Base-by-base conservation (phyloP, 1,284 basidiomycete species). In the Apiotrichum veenhuisii region DNA sequence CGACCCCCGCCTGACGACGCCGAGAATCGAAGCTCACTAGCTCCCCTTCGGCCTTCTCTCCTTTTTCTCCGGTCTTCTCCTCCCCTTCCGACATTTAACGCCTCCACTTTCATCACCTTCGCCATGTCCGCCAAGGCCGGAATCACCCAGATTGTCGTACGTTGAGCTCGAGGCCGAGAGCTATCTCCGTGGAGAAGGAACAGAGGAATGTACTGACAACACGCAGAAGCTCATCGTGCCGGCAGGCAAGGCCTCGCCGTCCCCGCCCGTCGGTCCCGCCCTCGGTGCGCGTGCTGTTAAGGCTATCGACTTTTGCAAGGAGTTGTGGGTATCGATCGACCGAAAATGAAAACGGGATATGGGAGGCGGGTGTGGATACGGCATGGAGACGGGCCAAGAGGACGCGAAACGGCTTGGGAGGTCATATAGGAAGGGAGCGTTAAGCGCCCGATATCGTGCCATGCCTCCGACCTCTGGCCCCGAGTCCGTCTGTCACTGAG, bases 241-340 rank as follows among this genome's bases (percentile, higher is more conserved):
- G 50, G 95, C 95, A 36, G 94, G 93, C 42, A 97, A 97, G 76
- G 95, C 95, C 36, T 87, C 92, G 25, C 94, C 95, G 22, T 91
- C 92, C 54, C 95, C 95, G 47, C 95, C 95, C 20, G 89, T 98
- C 52, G 96, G 95, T 67, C 95, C 96, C 53, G 94, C 94, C 22
- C 85, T 98, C 52, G 96, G 96, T 81, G 94, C 96, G 64, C 87
- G 92, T 72, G 96, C 96, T 70, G 93, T 99, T 65, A 98, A 98
- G 80, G 95, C 94, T 20, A 98, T 98, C 87, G 96, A 99, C 80
- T 99, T 98, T 75, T 96, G 93, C 81, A 98, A 98, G 76, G 92
- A 95, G 75, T 96, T 77, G 76, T 76, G 57, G 64, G 72, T 72
- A 14, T 40, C 40, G 18, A 30, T 30, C 30, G 12, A 7, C 30